Base-by-base conservation (phyloP, 2,329 filamentous ascomycete species). In the Colletotrichum tofieldiae region DNA sequence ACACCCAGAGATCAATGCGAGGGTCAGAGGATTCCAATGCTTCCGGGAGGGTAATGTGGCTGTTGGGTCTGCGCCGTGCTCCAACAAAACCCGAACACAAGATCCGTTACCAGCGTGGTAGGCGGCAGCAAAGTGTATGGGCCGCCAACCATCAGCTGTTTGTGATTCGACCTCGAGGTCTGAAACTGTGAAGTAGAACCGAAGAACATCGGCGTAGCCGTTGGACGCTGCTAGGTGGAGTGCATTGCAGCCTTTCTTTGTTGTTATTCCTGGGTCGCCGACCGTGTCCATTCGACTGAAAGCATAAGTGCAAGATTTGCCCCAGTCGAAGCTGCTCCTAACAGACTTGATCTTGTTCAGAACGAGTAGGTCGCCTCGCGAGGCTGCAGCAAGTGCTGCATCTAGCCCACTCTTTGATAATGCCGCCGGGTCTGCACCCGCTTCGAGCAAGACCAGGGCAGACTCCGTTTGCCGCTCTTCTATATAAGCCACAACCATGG, bases 51-150 rank as follows among this genome's bases (percentile, higher is more conserved):
- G 39, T 16, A 35, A 16, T 6, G 4, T 12, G 20, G 39, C n/a
- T 4, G 56, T 39, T 2, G 52, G 55, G 35, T 71, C 65, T 26
- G 68, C 68, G 18, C 68, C 68, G 23, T 62, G 41, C 35, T 68
- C 49, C n/a, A 62, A 14, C 8, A 71, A 56, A 4, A 8, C 20
- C 29, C 68, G 47, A 18, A 71, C 43, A n/a, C 64, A 68, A 2
- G 45, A 37, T 20, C 26, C 56, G 26, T 32, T 39, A 20, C 4
- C 45, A 1, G 1, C 26, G 18, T 20, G 29, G 9, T 16, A 14
- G 11, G 43, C 20, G 45, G 56, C 65, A 6, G 64, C 68, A 23
- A 54, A 71, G 43, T 71, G 68, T 3, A 71, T 39, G 1, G 68
- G 68, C 5, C 52, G 49, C 63, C 68, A 68, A 6, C 49, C 49